Evolutionary conservation across 1,284 basidiomycete genomes (phyloP).

Genomic region (Ustilago esculenta): DNA sequence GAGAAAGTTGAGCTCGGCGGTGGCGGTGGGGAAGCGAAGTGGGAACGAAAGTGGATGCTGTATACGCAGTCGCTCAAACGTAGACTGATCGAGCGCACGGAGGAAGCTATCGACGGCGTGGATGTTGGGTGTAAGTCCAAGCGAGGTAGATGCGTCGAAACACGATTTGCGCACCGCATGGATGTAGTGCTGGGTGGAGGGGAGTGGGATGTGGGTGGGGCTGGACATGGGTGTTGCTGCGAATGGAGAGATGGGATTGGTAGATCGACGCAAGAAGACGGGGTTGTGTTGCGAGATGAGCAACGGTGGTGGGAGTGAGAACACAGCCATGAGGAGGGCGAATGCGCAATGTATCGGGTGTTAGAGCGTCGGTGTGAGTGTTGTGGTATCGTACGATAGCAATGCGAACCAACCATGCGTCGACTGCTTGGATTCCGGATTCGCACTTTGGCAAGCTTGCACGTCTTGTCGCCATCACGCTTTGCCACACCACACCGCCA

Average conservation of each 20-base stretch:
- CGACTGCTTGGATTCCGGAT: too few relatives aligned
- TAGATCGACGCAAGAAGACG: too few relatives aligned
- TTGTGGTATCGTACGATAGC: too few relatives aligned
- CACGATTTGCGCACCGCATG: conserved; percentile 26
- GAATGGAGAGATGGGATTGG: too few relatives aligned
- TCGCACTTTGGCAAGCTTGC: too few relatives aligned
- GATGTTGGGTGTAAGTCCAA: conserved; percentile 19
- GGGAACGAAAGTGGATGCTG: conserved; percentile 61
- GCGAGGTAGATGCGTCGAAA: not conserved
- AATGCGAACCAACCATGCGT: too few relatives aligned
- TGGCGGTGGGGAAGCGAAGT: conserved; percentile 46
- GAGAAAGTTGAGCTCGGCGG: conserved; percentile 59
- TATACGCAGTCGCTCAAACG: conserved; percentile 22
- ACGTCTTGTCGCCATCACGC: too few relatives aligned
- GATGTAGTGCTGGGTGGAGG: conserved; percentile 20
- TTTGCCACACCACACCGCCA: not conserved
- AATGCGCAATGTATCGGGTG: too few relatives aligned
- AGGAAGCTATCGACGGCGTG: conserved; percentile 49
- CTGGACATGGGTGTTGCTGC: conserved; percentile 4
- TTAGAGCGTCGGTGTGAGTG: too few relatives aligned
- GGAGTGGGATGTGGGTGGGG: conserved; percentile 4
- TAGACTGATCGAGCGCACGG: conserved; percentile 6
- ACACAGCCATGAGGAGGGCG: too few relatives aligned
- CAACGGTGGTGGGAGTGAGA: too few relatives aligned
- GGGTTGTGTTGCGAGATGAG: too few relatives aligned